Percentiles rank a stretch among this genome's conserved stretches.
These are phyloP conservation scores for Rubroshorea leprosula DNA, from an alignment of 345 rosid species.

Conservation along the genomic window DNA sequence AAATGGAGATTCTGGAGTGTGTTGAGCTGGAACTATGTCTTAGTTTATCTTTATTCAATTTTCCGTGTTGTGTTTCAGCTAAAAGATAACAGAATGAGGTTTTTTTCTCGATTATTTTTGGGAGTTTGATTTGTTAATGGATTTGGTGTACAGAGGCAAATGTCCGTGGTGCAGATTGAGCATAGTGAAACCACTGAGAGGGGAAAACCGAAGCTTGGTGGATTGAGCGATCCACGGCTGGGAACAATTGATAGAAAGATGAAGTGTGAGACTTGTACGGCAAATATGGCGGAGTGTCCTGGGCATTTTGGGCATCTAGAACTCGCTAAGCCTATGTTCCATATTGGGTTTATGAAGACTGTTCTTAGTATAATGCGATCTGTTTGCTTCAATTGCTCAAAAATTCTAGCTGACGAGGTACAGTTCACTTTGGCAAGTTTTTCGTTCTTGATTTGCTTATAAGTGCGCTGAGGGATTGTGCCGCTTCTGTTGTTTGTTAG, in stretches of 20 bases:
- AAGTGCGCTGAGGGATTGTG: too few relatives aligned
- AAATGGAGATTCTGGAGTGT: background rate
- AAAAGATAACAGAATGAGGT: background rate
- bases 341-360: slow-evolving; percentile 87
- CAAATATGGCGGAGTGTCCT: slow-evolving; percentile 92
- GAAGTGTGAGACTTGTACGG: slow-evolving; percentile 92
- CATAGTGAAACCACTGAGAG: slow-evolving; percentile 86
- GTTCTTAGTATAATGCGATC: slow-evolving; percentile 87
- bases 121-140: slow-evolving; percentile 1
- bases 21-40: background rate
- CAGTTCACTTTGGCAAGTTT: slow-evolving; percentile 8
- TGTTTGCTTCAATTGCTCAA: slow-evolving; percentile 94
- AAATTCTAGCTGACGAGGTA: slow-evolving; percentile 91
- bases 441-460: too few relatives aligned
- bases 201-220: slow-evolving; percentile 81
- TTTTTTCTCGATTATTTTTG: slow-evolving; percentile 1
- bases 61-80: background rate
- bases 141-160: slow-evolving; percentile 68
- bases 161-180: slow-evolving; percentile 87
- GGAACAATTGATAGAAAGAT: slow-evolving; percentile 90
- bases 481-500: background rate
- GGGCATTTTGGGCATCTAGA: slow-evolving; percentile 97
- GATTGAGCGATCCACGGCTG: slow-evolving; percentile 76
- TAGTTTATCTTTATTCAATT: background rate
- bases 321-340: slow-evolving; percentile 97